Percentiles rank a stretch among this genome's conserved stretches.
phyloP scores from a whole-genome alignment of 2,329 filamentous ascomycete genomes.

The Apiospora aurea region DNA sequence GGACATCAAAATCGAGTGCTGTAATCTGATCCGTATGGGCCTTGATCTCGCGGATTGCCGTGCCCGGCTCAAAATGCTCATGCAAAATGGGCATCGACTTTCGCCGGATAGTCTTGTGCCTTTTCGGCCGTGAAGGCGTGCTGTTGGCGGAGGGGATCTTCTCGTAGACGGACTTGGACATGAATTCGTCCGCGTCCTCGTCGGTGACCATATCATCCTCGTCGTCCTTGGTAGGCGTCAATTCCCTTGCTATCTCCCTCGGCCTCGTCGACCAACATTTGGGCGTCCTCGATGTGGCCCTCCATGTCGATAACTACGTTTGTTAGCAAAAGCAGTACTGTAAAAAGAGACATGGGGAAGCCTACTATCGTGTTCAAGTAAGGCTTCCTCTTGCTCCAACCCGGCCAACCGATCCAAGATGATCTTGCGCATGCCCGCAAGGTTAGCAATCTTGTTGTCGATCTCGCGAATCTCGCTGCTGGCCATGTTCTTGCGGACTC shows the following conservation, averaged over 20 bases:
- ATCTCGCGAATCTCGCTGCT: conserved; percentile 96
- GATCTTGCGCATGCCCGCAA: conserved; percentile 91
- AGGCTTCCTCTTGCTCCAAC: conserved; percentile 87
- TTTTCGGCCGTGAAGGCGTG: conserved; percentile 58
- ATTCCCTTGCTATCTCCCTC: conserved; percentile 61
- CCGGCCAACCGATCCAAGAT: conserved; percentile 85
- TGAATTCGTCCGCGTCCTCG: conserved; percentile 71
- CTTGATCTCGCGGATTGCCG: conserved; percentile 84
- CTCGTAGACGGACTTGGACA: conserved; percentile 98
- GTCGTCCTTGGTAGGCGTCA: conserved; percentile 52
- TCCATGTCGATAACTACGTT: conserved; percentile 67
- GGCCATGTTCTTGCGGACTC: conserved; percentile 95
- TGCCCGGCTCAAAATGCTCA: conserved; percentile 92
- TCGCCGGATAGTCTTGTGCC: conserved; percentile 66
- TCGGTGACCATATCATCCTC: conserved; percentile 62
- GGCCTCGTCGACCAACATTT: conserved; percentile 65
- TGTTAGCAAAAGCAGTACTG: conserved; percentile 16
- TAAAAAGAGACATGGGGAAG: conserved; percentile 31
- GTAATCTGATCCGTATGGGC: conserved; percentile 90
- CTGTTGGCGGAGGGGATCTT: conserved; percentile 72
- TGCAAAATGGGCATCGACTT: conserved; percentile 95
- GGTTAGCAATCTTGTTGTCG: conserved; percentile 93
- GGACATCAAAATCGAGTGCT: conserved; percentile 94
- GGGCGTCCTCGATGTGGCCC: conserved; percentile 66
- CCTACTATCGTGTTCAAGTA: conserved; percentile 88